Evolutionary conservation across 2,329 filamentous ascomycete genomes (phyloP).

Genomic region (Aspergillus fumigatus): DNA sequence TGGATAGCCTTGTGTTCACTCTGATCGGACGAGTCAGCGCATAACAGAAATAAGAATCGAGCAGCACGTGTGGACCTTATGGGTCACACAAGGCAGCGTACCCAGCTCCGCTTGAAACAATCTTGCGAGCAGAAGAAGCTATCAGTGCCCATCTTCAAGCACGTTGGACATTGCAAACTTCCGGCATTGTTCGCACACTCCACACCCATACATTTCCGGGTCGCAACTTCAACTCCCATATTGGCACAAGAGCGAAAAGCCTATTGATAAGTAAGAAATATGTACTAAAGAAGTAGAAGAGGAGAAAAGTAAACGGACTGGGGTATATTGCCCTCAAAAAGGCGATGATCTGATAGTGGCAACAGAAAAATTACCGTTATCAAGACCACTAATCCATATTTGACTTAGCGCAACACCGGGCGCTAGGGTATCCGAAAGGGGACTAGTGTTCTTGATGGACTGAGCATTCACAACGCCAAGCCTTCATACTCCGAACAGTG

Average conservation of each 20-base stretch:
- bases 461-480: not conserved
- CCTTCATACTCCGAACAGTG: not conserved
- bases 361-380: not conserved
- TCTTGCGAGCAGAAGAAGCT: constrained; percentile 98
- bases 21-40: constrained; percentile 44
- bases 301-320: not conserved
- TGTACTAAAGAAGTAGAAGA: not conserved
- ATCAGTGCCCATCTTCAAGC: constrained; percentile 82
- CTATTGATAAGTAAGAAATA: not conserved
- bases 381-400: not conserved
- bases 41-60: not conserved
- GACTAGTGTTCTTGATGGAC: not conserved
- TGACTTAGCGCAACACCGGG: not conserved
- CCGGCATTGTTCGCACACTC: constrained; percentile 87
- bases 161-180: constrained; percentile 87
- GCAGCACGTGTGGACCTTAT: constrained; percentile 17
- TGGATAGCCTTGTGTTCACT: constrained; percentile 76
- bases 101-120: constrained; percentile 99
- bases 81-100: constrained; percentile 47
- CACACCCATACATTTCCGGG: constrained; percentile 63
- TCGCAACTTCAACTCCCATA: constrained; percentile 28
- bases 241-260: not conserved
- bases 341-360: not conserved
- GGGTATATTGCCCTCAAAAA: not conserved
- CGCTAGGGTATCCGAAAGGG: not conserved